phyloP scores from a whole-genome alignment of 371 early-diverging fungal species.

The Nosema muscidifuracis region DNA sequence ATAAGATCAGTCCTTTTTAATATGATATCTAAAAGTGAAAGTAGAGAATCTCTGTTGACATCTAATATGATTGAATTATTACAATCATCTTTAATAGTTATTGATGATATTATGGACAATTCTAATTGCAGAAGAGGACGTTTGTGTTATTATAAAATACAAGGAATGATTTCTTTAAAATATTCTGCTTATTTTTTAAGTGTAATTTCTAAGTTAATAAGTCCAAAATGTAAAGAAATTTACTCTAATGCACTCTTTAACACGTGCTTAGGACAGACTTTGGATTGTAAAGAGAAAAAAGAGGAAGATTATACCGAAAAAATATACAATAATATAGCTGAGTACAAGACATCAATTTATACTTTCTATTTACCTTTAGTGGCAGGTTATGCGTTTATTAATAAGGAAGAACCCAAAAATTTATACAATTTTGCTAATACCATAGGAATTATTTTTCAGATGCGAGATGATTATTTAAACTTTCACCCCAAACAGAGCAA shows the following conservation, averaged over 20 bases:
- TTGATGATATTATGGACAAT: conserved; percentile 92
- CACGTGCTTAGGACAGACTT: conserved; percentile 80
- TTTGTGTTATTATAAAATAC: conserved; percentile 82
- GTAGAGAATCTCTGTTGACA: background rate
- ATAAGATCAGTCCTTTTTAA: background rate
- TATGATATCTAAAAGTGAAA: background rate
- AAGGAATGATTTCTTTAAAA: conserved; percentile 83
- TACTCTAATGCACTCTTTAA: background rate
- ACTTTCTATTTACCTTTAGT: conserved; percentile 88
- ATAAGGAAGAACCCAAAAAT: conserved; percentile 1
- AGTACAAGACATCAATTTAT: conserved; percentile 90
- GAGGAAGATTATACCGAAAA: conserved; percentile 3
- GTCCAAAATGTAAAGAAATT: background rate
- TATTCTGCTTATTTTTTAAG: conserved; percentile 81
- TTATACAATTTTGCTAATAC: conserved; percentile 53
- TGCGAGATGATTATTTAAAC: conserved; percentile 65
- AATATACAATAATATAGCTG: conserved; percentile 77
- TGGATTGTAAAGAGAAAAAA: conserved; percentile 19
- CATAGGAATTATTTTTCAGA: conserved; percentile 87
- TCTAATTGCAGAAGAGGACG: conserved; percentile 83
- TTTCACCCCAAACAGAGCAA: conserved; percentile 73
- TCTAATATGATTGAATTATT: conserved; percentile 53
- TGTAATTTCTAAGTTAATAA: no score
- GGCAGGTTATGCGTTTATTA: conserved; percentile 8
- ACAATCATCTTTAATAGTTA: conserved; percentile 86